Conservation (phyloP, 2,329 filamentous ascomycete species). For the Alternaria tenuissima region DNA sequence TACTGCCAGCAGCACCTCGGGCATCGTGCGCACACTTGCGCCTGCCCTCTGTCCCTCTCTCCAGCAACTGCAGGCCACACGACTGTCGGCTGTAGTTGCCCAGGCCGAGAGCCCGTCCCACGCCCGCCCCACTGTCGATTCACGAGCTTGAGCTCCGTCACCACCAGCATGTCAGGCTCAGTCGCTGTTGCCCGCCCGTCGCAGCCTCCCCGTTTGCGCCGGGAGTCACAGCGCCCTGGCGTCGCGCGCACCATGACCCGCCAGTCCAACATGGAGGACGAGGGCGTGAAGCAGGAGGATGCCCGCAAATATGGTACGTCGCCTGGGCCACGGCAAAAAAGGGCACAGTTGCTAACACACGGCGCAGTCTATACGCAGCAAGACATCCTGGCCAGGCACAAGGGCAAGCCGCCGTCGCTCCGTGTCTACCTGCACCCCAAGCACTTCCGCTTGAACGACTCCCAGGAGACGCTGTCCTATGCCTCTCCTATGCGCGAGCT, state of each 20-base stretch:
- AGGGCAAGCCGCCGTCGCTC: conserved; percentile 77
- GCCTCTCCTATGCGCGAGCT: conserved; percentile 88
- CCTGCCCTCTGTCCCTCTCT: conserved; percentile 12
- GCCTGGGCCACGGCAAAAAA: no score
- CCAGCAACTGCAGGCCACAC: conserved; percentile 8
- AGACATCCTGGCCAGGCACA: conserved; percentile 85
- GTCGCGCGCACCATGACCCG: conserved; percentile 39
- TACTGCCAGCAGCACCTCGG: conserved; percentile 11
- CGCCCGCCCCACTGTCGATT: conserved; percentile 25
- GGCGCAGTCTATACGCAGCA: conserved; percentile 72
- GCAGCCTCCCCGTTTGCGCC: conserved; percentile 55
- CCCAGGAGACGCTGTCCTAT: conserved; percentile 91
- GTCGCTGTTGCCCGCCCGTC: conserved; percentile 45
- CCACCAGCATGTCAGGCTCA: conserved; percentile 42
- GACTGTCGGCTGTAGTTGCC: conserved; percentile 22
- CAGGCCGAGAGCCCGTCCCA: conserved; percentile 21
- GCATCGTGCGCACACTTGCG: conserved; percentile 25
- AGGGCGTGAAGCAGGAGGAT: conserved; percentile 37
- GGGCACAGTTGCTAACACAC: conserved; percentile 15
- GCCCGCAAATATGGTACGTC: conserved; percentile 43
- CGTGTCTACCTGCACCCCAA: conserved; percentile 84
- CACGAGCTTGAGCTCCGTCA: conserved; percentile 16
- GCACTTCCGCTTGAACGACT: conserved; percentile 84
- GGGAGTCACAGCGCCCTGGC: conserved; percentile 54
- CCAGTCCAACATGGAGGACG: conserved; percentile 40